Evolutionary conservation across 371 early-diverging fungal species (phyloP), one percentile per base, ranked within the genome.

Genomic region (Rhizopus stolonifer): DNA sequence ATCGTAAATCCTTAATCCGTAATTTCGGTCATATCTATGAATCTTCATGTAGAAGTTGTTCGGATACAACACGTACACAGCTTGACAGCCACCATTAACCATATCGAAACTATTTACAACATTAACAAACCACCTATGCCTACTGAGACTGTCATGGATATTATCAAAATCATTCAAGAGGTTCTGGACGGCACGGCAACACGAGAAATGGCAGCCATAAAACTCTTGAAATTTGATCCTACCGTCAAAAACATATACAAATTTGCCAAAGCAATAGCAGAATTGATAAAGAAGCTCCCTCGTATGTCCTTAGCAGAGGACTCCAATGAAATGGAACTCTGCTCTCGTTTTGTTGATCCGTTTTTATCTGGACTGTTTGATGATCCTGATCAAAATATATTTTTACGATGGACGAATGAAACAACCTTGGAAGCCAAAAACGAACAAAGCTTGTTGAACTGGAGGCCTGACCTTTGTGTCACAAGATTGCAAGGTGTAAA

Each of bases 251-350:
- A 42, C 52, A 43, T 32, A 18, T 14, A 44, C 31, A 42, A 46
- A 55, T 48, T 46, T 55, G 17, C 36, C 34, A 48, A 46, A 42
- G 40, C 47, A 21, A 39, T 48, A 24, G 49, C 49, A 38, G 46
- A 23, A 24, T 55, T 55, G 45, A 40, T 50, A 24, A 50, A 50
- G 49, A 50, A 50, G 7, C 40, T 50, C 29, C 40, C 44, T 44
- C 44, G 31, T 52, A 11, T 52, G 22, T 44, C 44, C 18, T 42
- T 43, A 44, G 17, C 52, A 52, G 44, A 52, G 52, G 21, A 33
- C 52, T 31, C 44, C 22, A 52, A 52, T 44, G 32, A 44, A 43
- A 44, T 52, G 44, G 44, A 52, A 44, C 21, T 43, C 19, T 32
- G 43, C 52, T 52, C 52, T 52, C 40, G 40, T 50, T 50, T 48